Evolutionary conservation across 441 rosid genomes (phyloP).

Genomic region (Bruguiera hainesii): DNA sequence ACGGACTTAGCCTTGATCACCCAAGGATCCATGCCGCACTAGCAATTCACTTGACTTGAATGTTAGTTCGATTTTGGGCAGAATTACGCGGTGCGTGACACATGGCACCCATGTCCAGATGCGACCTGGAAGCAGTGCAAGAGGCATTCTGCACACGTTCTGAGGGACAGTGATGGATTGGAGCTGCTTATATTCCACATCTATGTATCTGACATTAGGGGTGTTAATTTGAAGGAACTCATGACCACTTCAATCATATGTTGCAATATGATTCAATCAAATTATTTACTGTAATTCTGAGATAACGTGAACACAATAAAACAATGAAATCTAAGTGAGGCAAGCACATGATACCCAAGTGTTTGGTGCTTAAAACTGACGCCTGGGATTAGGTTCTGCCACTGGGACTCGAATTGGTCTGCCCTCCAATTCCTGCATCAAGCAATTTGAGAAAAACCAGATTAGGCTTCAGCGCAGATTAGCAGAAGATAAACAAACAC

Average conservation of each 20-base stretch:
- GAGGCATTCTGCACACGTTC: neutral
- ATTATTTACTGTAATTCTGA: neutral
- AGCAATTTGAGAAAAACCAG: constrained; percentile 4
- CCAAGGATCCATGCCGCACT: too few relatives aligned
- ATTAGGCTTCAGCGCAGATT: neutral
- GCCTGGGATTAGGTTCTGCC: constrained; percentile 83
- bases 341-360: constrained; percentile 16
- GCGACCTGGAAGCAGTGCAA: constrained; percentile 2
- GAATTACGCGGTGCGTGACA: too few relatives aligned
- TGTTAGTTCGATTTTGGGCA: too few relatives aligned
- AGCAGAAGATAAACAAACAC: neutral
- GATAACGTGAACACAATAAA: neutral
- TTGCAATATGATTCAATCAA: neutral
- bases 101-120: neutral
- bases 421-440: constrained; percentile 78
- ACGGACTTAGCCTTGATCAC: too few relatives aligned
- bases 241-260: neutral
- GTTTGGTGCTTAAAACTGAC: constrained; percentile 53
- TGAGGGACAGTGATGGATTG: constrained; percentile 1
- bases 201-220: constrained; percentile 15
- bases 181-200: constrained; percentile 15
- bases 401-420: constrained; percentile 78
- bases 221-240: neutral
- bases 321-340: neutral
- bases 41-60: too few relatives aligned